Base-by-base conservation (phyloP, 805 yeast genomes). In the Monosporozyma aquatica region DNA sequence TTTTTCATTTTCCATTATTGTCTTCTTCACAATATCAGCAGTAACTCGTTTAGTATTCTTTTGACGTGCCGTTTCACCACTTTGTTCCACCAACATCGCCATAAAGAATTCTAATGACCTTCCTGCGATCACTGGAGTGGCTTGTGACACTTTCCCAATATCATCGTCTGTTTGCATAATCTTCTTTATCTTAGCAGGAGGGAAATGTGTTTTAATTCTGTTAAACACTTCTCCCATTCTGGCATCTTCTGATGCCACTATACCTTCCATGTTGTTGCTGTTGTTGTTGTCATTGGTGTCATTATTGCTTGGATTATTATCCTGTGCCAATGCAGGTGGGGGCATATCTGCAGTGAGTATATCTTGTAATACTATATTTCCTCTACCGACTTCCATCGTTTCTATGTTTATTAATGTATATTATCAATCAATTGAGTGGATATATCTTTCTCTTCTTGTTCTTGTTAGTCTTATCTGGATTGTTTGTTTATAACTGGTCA, bases 141-240 rank as follows among this genome's bases (percentile, higher is more conserved):
- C 97, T 58, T 89, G 97, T 3, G 98, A 96, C 5, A 92, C 97
- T 59, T 92, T 92, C 3, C 99, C 99, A 36, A 92, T 89, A 49
- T 92, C 99, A 49, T 92, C 98, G 63, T 92, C 99, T 23, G 94
- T 80, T 59, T 92, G 98, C 96, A 92, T 90, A 45, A 92, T 77
- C 55, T 92, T 86, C 69, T 92, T 92, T 55, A 92, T 87, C 48
- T 97, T 76, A 3, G 97, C 97, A 5, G 87, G 83, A 4, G 95
- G 95, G 62, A 84, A 84, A 58, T 83, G 94, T 27, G 92, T 83
- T 61, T 82, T 82, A 49, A 83, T 79, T 37, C 59, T 54, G 11
- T 63, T 67, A 44, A 60, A 63, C 3, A 55, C 55, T 3, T 39
- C 50, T 14, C 46, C 43, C 35, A 55, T 33, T 26, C 51, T 52